Percentiles rank a stretch among this genome's conserved stretches.
Evolutionary conservation across 257 asterid genomes (phyloP).

Genomic region (Mentha longifolia): DNA sequence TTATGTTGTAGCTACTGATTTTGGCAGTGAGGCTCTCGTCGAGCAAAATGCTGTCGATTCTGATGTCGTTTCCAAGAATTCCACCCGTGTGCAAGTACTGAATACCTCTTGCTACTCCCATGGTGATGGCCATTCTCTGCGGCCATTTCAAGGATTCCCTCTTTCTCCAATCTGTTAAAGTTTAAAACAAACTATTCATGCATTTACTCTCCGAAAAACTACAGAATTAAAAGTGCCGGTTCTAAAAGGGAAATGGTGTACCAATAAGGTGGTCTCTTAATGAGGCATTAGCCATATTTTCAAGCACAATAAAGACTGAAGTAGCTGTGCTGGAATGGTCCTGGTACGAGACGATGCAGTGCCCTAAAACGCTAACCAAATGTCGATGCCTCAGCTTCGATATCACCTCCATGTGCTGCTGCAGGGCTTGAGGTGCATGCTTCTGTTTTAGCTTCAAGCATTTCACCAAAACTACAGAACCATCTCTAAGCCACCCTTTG

Average conservation of each 20-base stretch:
- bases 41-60: constrained; percentile 69
- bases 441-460: constrained; percentile 87
- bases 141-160: constrained; percentile 93
- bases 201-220: constrained; percentile 12
- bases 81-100: constrained; percentile 87
- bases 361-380: constrained; percentile 90
- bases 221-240: neutral
- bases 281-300: constrained; percentile 70
- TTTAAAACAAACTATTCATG: constrained; percentile 6
- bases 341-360: constrained; percentile 84
- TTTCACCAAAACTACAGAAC: constrained; percentile 80
- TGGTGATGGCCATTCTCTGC: constrained; percentile 77
- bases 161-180: constrained; percentile 76
- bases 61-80: constrained; percentile 73
- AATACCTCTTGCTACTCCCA: constrained; percentile 87
- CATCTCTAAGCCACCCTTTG: constrained; percentile 86
- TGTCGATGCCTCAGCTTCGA: constrained; percentile 93
- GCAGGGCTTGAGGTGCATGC: constrained; percentile 79
- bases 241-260: constrained; percentile 29
- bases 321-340: constrained; percentile 85
- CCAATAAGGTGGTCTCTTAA: constrained; percentile 80
- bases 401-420: constrained; percentile 90
- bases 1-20: constrained; percentile 79
- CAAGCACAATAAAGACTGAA: constrained; percentile 81
- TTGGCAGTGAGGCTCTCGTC: constrained; percentile 78